Evolutionary conservation across 2,329 filamentous ascomycete species (phyloP).

Genomic region (Trichoderma sp.): DNA sequence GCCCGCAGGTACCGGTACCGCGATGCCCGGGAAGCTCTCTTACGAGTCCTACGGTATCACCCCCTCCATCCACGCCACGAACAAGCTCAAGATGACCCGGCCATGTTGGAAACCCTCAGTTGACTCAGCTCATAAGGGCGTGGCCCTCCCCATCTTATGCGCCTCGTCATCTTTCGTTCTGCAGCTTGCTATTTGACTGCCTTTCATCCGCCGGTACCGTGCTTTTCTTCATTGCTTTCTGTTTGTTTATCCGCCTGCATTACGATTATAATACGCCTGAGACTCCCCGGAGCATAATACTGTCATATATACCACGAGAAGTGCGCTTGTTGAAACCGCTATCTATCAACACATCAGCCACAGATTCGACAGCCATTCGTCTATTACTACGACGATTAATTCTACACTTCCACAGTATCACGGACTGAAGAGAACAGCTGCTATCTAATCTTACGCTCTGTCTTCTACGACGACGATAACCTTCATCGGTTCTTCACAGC

Average conservation of each 20-base stretch:
- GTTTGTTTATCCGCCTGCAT: constrained; percentile 5
- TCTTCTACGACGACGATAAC: too few species aligned
- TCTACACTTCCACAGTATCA: background rate
- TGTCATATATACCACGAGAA: background rate
- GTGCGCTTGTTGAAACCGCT: background rate
- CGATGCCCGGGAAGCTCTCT: background rate
- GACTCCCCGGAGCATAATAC: background rate
- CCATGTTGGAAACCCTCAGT: constrained; percentile 9
- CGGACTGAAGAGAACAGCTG: background rate
- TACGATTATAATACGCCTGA: background rate
- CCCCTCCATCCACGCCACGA: constrained; percentile 13
- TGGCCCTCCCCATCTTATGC: constrained; percentile 7
- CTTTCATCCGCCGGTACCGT: background rate
- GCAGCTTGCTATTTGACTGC: constrained; percentile 12
- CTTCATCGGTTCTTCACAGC: background rate
- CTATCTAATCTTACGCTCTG: background rate
- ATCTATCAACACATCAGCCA: background rate
- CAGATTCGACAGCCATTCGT: background rate
- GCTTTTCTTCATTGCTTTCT: background rate
- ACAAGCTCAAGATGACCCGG: constrained; percentile 21
- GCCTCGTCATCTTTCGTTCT: background rate
- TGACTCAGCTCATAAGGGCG: constrained; percentile 27
- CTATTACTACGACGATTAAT: background rate
- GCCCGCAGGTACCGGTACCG: constrained; percentile 24
- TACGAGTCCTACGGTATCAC: background rate